Base-by-base conservation (phyloP, 257 asterid species). In the Jacaranda copaia region DNA sequence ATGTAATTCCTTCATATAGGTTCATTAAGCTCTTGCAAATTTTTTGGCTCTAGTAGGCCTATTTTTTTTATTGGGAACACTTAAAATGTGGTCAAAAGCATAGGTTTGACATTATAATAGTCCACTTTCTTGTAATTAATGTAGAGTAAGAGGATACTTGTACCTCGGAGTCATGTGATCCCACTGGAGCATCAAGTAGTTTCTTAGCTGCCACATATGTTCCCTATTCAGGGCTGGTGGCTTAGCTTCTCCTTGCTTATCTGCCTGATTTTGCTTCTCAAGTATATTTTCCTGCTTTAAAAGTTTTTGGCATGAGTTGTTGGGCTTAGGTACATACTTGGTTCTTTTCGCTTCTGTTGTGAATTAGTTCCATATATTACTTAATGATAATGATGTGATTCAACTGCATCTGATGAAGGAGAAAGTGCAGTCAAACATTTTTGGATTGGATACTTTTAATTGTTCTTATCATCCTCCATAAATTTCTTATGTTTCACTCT, bases 341-440 rank as follows among this genome's bases (percentile, higher is more conserved):
- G 18, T 56, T 32, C 14, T 70, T 20, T 62, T 45, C 45, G 18
- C 11, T 32, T 59, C 48, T 53, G 15, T 45, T 65, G 39, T 61
- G 35, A 39, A 55, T 53, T 58, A 57, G 48, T 60, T 65, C 20
- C 40, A 39, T 15, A 69, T 13, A 46, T 82, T 45, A 25, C n/a
- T 12, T 25, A 57, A 18, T 72, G 77, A 48, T 16, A 63, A 64
- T n/a, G 68, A 65, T 49, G 74, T 62, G 48, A n/a, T 77, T 70
- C 58, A 10, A 35, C 66, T 49, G 46, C 69, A 45, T 32, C 13
- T 51, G 43, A 25, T 45, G 43, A 64, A 57, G 39, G 48, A 65
- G 58, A 66, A 77, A 35, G 20, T 45, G 35, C 48, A 71, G 18
- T 38, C 35, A 20, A 56, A 51, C 15, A 3, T 8, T 19, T 61